phyloP scores from a whole-genome alignment of 2,329 filamentous ascomycete genomes.

The Helotiales sp. region DNA sequence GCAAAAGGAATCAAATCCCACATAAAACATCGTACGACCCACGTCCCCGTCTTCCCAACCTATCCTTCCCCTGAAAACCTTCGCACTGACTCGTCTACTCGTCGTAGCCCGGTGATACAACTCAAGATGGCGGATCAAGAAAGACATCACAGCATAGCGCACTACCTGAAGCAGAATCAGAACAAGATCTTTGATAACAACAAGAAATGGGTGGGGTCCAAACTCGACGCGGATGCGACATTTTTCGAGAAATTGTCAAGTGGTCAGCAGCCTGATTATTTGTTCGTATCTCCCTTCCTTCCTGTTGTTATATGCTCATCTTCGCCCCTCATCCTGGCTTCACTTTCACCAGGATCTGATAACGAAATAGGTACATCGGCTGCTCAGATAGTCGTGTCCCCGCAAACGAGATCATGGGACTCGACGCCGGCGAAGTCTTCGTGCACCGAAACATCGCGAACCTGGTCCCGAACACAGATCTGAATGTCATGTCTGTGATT shows the following conservation, averaged over 20 bases:
- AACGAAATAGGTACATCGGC: constrained; percentile 67
- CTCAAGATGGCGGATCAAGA: neutral
- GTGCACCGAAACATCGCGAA: constrained; percentile 96
- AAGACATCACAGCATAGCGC: constrained; percentile 1
- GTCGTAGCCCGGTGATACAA: no score
- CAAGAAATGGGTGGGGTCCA: constrained; percentile 62
- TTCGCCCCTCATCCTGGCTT: constrained; percentile 17
- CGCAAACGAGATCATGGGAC: constrained; percentile 82
- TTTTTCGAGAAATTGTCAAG: constrained; percentile 65
- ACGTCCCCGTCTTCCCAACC: no score
- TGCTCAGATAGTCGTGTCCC: constrained; percentile 90
- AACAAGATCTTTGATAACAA: constrained; percentile 71
- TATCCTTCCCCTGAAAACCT: no score
- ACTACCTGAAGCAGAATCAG: constrained; percentile 40
- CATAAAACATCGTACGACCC: no score
- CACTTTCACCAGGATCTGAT: no score
- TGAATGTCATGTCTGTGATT: constrained; percentile 79
- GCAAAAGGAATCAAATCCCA: no score
- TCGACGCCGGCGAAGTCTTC: constrained; percentile 88
- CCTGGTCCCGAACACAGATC: constrained; percentile 75
- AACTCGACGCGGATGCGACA: constrained; percentile 57
- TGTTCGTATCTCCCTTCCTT: constrained; percentile 39
- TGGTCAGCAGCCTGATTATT: constrained; percentile 69
- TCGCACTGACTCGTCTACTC: no score
- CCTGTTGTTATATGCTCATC: constrained; percentile 56